These are phyloP conservation scores for Citrus inodora DNA, from an alignment of 345 rosid species.

Conservation along the genomic window DNA sequence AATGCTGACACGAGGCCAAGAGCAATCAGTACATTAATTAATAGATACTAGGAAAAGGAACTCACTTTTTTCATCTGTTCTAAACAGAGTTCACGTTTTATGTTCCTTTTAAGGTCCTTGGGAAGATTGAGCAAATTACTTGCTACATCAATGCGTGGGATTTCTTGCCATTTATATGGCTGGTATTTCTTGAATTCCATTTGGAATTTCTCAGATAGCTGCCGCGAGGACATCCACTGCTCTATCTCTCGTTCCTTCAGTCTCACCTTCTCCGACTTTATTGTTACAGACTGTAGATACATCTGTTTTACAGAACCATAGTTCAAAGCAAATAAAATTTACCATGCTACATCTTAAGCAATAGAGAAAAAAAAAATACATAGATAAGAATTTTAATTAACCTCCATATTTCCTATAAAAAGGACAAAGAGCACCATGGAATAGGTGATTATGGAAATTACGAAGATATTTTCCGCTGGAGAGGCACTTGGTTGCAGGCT, in stretches of 20 bases:
- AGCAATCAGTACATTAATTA: background rate
- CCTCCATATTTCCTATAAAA: background rate
- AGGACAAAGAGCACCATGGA: background rate
- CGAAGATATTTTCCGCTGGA: conserved; percentile 6
- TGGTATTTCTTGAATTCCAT: background rate
- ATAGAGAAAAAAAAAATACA: too few relatives aligned
- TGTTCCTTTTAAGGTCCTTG: conserved; percentile 72
- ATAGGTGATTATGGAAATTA: background rate
- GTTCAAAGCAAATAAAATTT: too few relatives aligned
- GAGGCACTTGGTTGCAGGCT: background rate
- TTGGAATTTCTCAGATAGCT: too few relatives aligned
- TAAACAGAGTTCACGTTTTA: conserved; percentile 74
- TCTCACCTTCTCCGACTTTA: too few relatives aligned
- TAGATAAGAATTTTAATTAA: too few relatives aligned
- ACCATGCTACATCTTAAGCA: too few relatives aligned
- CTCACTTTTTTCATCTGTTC: conserved; percentile 62
- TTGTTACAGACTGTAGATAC: too few relatives aligned
- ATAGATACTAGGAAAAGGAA: background rate
- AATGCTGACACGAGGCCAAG: too few relatives aligned
- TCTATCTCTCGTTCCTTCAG: background rate
- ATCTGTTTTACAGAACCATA: too few relatives aligned
- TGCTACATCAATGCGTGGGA: conserved; percentile 59
- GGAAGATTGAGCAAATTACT: conserved; percentile 59
- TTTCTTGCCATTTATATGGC: conserved; percentile 34
- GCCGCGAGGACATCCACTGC: background rate